A percentile compares a stretch with the other conserved stretches of the same genome.
Conservation (phyloP, 2,329 filamentous ascomycete genomes). For the Talaromyces verruculosus region DNA sequence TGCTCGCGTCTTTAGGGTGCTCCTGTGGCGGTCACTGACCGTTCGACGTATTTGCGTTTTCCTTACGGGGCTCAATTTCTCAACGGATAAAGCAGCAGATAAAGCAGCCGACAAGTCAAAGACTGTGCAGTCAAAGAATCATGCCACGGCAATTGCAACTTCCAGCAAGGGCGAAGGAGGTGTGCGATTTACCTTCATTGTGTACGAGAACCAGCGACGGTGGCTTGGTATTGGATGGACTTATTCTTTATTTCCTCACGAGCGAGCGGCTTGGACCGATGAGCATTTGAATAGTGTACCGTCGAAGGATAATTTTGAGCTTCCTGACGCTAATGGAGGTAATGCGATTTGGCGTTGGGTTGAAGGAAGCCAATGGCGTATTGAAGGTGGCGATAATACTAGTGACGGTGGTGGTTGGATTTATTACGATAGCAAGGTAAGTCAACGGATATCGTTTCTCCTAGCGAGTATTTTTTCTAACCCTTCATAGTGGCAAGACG, state of each 20-base stretch:
- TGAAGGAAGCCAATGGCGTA: constrained; percentile 77
- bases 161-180: constrained; percentile 62
- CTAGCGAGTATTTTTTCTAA: constrained; percentile 15
- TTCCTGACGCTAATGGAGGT: constrained; percentile 66
- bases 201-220: constrained; percentile 93
- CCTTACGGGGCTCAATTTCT: constrained; percentile 77
- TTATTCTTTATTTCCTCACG: constrained; percentile 83
- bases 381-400: constrained; percentile 63
- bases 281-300: constrained; percentile 85
- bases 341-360: constrained; percentile 77
- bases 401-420: constrained; percentile 79
- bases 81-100: constrained; percentile 41
- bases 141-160: constrained; percentile 50
- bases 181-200: constrained; percentile 91
- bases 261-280: constrained; percentile 89
- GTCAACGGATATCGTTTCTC: constrained; percentile 22
- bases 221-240: constrained; percentile 98
- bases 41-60: constrained; percentile 68
- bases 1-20: constrained; percentile 76
- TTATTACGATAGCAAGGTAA: constrained; percentile 95
- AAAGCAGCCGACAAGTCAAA: constrained; percentile 19
- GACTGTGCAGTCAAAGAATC: constrained; percentile 44
- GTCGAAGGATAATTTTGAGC: constrained; percentile 68
- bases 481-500: constrained; percentile 74
- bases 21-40: constrained; percentile 83